phyloP scores from a whole-genome alignment of 495 filamentous ascomycete species.

The Aspergillus carlsbadensis region DNA sequence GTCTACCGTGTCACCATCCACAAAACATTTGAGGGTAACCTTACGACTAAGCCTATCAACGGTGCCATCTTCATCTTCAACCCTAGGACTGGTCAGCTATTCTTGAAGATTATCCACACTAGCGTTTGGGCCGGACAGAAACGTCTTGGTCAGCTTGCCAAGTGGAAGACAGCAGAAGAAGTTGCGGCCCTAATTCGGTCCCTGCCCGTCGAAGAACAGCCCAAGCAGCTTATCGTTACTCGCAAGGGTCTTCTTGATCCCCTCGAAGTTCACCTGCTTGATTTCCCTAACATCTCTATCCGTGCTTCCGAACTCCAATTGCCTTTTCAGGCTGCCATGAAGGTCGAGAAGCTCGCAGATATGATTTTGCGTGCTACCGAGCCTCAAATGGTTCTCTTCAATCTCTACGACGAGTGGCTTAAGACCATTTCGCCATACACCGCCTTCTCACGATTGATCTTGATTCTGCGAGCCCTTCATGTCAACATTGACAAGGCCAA shows the following conservation, averaged over 20 bases:
- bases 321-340: conserved; percentile 99
- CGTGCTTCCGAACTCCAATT: conserved; percentile 96
- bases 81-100: conserved; percentile 93
- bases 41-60: conserved; percentile 99
- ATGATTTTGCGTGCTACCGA: conserved; percentile 99
- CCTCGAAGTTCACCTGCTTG: conserved; percentile 92
- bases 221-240: conserved; percentile 98
- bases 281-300: conserved; percentile 99
- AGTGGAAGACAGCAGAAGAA: conserved; percentile 99
- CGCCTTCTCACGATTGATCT: conserved; percentile 91
- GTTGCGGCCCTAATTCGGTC: conserved; percentile 96
- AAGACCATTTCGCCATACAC: conserved; percentile 99
- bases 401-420: conserved; percentile 98
- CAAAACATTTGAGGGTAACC: conserved; percentile 99
- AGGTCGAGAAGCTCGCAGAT: conserved; percentile 97
- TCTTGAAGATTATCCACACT: conserved; percentile 99
- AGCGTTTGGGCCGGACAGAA: conserved; percentile 99
- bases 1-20: conserved; percentile 99
- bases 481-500: conserved; percentile 99
- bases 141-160: conserved; percentile 95
- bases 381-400: conserved; percentile 99
- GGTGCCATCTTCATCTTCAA: conserved; percentile 99
- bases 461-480: conserved; percentile 94
- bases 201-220: conserved; percentile 96
- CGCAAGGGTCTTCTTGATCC: conserved; percentile 97